Conservation (phyloP, 1,284 basidiomycete species). For the Crocinoboletus sp. region DNA sequence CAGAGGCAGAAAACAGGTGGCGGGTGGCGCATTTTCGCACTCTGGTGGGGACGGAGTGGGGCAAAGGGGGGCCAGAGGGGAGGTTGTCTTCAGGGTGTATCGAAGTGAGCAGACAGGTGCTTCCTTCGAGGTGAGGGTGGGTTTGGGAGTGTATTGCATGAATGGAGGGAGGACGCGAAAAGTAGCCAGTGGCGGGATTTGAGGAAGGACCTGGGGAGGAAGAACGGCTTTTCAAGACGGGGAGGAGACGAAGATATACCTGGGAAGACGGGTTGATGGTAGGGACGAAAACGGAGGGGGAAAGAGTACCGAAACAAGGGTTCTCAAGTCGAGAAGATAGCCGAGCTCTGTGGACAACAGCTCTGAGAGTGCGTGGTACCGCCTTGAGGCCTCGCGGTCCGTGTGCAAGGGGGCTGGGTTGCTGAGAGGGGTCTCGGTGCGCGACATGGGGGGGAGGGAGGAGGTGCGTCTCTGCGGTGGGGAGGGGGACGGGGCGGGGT, state of each 20-base stretch:
- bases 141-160: conserved; percentile 18
- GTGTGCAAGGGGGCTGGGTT: too few relatives aligned
- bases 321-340: conserved; percentile 74
- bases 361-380: conserved; percentile 71
- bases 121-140: conserved; percentile 13
- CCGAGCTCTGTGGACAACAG: conserved; percentile 78
- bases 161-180: conserved; percentile 32
- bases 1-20: conserved; percentile 50
- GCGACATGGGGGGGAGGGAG: too few relatives aligned
- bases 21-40: conserved; percentile 36
- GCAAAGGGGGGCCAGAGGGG: neutral
- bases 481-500: too few relatives aligned
- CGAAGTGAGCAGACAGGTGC: neutral
- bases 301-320: conserved; percentile 63
- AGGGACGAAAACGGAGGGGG: neutral
- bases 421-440: too few relatives aligned
- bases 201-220: conserved; percentile 40
- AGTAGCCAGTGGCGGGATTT: conserved; percentile 38
- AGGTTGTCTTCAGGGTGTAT: conserved; percentile 8
- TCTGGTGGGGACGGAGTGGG: conserved; percentile 22
- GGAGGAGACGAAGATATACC: conserved; percentile 31
- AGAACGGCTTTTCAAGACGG: conserved; percentile 33
- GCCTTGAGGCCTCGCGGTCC: conserved; percentile 44
- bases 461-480: too few relatives aligned
- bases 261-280: conserved; percentile 26